These are phyloP conservation scores for Sugiyamaella smithiae DNA, from an alignment of 805 yeast genomes.

Conservation along the genomic window DNA sequence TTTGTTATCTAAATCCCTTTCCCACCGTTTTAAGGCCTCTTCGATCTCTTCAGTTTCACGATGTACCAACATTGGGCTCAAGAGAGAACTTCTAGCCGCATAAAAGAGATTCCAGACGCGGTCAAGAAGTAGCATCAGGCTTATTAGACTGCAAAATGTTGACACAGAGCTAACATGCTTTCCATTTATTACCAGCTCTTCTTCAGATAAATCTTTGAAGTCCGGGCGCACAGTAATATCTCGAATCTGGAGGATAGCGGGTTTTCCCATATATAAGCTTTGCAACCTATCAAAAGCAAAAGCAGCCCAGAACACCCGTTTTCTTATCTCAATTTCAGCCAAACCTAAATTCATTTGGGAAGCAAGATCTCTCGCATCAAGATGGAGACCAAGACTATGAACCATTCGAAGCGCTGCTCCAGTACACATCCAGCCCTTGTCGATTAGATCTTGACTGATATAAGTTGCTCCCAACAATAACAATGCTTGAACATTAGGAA, in stretches of 20 bases:
- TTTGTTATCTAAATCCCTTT: conserved; percentile 1
- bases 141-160: conserved; percentile 7
- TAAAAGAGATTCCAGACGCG: conserved; percentile 11
- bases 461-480: conserved; percentile 12
- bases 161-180: conserved; percentile 5
- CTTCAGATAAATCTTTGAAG: conserved; percentile 10
- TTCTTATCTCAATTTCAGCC: conserved; percentile 28
- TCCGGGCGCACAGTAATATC: conserved; percentile 9
- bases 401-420: conserved; percentile 15
- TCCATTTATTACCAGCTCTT: conserved; percentile 8
- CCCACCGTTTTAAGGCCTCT: not conserved
- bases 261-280: conserved; percentile 45
- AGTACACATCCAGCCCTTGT: conserved; percentile 14
- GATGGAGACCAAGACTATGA: conserved; percentile 7
- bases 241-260: conserved; percentile 21
- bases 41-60: conserved; percentile 9
- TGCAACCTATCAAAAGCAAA: conserved; percentile 45
- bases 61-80: not conserved
- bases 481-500: conserved; percentile 10
- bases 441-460: conserved; percentile 10
- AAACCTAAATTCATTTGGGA: not conserved
- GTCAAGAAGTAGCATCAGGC: conserved; percentile 9
- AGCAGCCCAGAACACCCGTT: conserved; percentile 44
- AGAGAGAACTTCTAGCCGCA: conserved; percentile 11
- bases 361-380: conserved; percentile 1